Conservation (phyloP, 2,329 filamentous ascomycete genomes). For the Daldinia sp. region DNA sequence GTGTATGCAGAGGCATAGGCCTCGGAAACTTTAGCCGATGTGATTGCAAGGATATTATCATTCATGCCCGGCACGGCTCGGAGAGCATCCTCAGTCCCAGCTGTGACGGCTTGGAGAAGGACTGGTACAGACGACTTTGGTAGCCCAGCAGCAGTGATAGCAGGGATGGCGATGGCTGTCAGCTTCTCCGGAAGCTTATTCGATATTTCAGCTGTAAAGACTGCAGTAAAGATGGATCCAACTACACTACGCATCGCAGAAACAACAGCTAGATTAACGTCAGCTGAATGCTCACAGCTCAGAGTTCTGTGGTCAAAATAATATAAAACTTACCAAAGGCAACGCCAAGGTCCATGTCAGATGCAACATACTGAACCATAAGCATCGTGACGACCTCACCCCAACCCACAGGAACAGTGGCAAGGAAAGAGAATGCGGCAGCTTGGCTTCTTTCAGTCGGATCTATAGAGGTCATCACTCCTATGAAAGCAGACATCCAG, state of each 20-base stretch:
- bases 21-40: slow-evolving; percentile 27
- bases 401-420: slow-evolving; percentile 37
- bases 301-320: background rate
- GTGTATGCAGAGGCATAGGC: slow-evolving; percentile 36
- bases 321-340: slow-evolving; percentile 36
- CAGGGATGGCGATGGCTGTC: slow-evolving; percentile 28
- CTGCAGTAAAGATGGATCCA: slow-evolving; percentile 39
- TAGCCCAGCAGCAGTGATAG: slow-evolving; percentile 33
- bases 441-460: slow-evolving; percentile 28
- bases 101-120: slow-evolving; percentile 18
- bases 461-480: slow-evolving; percentile 37
- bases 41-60: slow-evolving; percentile 25
- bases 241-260: slow-evolving; percentile 31
- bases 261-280: slow-evolving; percentile 31
- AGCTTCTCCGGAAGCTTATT: slow-evolving; percentile 40
- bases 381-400: slow-evolving; percentile 42
- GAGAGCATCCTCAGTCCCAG: slow-evolving; percentile 30
- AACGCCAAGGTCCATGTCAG: slow-evolving; percentile 37
- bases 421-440: slow-evolving; percentile 40
- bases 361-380: slow-evolving; percentile 41
- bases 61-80: slow-evolving; percentile 40
- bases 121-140: slow-evolving; percentile 27
- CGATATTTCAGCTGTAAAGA: slow-evolving; percentile 34
- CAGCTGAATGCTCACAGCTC: background rate
- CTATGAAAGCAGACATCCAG: slow-evolving; percentile 38